phyloP scores from a whole-genome alignment of 2,329 filamentous ascomycete species.

The Pseudofabraea citricarpa region DNA sequence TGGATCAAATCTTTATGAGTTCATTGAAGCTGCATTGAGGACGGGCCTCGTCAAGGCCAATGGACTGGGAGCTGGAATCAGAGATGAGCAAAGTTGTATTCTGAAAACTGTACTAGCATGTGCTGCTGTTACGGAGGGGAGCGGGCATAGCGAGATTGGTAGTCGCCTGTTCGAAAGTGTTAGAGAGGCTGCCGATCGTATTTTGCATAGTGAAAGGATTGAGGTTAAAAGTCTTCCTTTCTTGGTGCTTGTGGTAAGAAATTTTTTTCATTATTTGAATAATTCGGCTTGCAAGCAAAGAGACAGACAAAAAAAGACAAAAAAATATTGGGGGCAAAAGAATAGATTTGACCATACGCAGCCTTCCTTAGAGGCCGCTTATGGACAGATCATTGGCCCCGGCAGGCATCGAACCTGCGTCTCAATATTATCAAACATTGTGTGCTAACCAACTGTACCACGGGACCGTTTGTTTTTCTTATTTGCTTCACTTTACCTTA shows the following conservation, averaged over 20 bases:
- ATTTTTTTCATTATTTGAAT: slow-evolving; percentile 30
- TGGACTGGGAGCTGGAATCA: slow-evolving; percentile 34
- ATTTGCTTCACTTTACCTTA: too few relatives aligned
- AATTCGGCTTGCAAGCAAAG: too few relatives aligned
- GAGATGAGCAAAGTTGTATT: slow-evolving; percentile 61
- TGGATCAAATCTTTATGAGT: slow-evolving; percentile 63
- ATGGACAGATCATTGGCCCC: background rate
- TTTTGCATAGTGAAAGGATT: slow-evolving; percentile 46
- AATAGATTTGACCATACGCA: too few relatives aligned
- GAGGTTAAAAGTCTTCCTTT: slow-evolving; percentile 55
- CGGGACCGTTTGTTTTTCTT: too few relatives aligned
- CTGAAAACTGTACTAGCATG: slow-evolving; percentile 82
- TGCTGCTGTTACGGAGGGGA: slow-evolving; percentile 71
- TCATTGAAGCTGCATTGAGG: slow-evolving; percentile 63
- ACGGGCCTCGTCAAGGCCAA: slow-evolving; percentile 51
- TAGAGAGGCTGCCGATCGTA: slow-evolving; percentile 63
- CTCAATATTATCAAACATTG: background rate
- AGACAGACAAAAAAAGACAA: background rate
- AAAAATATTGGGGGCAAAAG: too few relatives aligned
- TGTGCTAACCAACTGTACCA: too few relatives aligned
- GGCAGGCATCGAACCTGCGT: background rate
- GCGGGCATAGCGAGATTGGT: slow-evolving; percentile 73
- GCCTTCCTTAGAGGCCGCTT: too few relatives aligned
- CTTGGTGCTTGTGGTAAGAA: slow-evolving; percentile 51
- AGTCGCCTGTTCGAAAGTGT: slow-evolving; percentile 72